Evolutionary conservation across 768 basidiomycete species (phyloP).

Genomic region (Trametes villosa): DNA sequence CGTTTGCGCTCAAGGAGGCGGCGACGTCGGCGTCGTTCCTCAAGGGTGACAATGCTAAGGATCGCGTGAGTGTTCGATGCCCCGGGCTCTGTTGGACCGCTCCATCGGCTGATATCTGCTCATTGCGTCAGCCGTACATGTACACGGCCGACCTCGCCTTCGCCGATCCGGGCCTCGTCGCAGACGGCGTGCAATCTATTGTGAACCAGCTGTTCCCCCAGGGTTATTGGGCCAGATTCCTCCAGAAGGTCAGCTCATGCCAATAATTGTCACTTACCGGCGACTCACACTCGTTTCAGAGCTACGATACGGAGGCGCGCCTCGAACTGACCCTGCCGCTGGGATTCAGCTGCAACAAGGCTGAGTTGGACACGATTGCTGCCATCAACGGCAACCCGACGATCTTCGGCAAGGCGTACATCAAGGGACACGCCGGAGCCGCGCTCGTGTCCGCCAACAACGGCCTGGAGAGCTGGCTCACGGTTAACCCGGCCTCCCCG

Average conservation of each 20-base stretch:
- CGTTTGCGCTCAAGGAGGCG: not conserved
- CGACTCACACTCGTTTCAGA: not conserved
- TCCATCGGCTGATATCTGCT: not conserved
- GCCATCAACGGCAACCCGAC: not conserved
- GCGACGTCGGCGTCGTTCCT: too few species aligned
- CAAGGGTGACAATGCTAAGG: not conserved
- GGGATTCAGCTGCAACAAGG: not conserved
- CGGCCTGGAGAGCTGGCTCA: not conserved
- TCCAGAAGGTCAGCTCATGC: not conserved
- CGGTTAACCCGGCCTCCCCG: not conserved
- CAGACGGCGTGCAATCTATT: not conserved
- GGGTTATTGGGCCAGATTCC: not conserved
- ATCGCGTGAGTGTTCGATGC: not conserved
- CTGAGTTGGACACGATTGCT: not conserved
- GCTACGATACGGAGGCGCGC: not conserved
- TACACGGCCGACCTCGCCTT: conserved; percentile 8
- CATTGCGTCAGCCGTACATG: not conserved
- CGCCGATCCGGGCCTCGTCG: not conserved
- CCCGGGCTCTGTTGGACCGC: too few species aligned
- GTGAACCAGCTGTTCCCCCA: not conserved
- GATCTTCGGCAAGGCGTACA: conserved; percentile 2
- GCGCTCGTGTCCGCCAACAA: not conserved
- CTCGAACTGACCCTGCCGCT: not conserved
- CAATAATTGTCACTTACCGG: not conserved
- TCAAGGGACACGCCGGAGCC: conserved; percentile 7